Conservation (phyloP, 768 basidiomycete species). For the Naganishia randhawae region DNA sequence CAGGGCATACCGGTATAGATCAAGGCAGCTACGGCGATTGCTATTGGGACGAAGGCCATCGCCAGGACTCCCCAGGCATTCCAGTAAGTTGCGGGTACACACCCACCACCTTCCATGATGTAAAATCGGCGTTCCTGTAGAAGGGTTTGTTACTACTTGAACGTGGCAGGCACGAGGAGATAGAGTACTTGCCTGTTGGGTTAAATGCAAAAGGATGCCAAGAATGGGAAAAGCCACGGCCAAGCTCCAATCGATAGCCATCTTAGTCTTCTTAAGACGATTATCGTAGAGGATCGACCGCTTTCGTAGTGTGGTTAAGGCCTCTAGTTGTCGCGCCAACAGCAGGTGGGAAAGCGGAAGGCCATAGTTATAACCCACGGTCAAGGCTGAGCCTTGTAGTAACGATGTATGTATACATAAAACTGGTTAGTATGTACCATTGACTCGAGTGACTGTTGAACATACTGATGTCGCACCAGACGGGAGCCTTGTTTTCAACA, state of each 20-base stretch:
- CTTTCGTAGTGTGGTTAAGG: conserved; percentile 41
- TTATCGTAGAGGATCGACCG: conserved; percentile 42
- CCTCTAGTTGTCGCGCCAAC: conserved; percentile 47
- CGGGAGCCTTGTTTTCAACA: conserved; percentile 35
- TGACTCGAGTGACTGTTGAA: not conserved
- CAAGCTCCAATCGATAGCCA: conserved; percentile 38
- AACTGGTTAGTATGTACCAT: not conserved
- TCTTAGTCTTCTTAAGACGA: conserved; percentile 33
- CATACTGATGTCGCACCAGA: conserved; percentile 36
- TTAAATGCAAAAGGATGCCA: conserved; percentile 43
- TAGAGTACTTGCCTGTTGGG: conserved; percentile 30
- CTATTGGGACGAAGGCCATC: conserved; percentile 39
- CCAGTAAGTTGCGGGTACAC: conserved; percentile 45
- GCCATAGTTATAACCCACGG: conserved; percentile 49
- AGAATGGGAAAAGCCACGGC: conserved; percentile 36
- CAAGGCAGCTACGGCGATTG: conserved; percentile 26
- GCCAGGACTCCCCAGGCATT: conserved; percentile 45
- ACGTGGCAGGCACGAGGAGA: not conserved
- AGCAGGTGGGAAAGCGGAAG: conserved; percentile 45
- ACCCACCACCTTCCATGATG: conserved; percentile 42
- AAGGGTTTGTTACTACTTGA: not conserved
- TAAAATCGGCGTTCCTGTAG: conserved; percentile 40
- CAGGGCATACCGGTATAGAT: conserved; percentile 42
- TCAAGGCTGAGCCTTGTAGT: conserved; percentile 18
- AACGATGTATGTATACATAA: not conserved